These are phyloP conservation scores for Bisporella sp. DNA, from an alignment of 2,329 filamentous ascomycete genomes.

Conservation along the genomic window DNA sequence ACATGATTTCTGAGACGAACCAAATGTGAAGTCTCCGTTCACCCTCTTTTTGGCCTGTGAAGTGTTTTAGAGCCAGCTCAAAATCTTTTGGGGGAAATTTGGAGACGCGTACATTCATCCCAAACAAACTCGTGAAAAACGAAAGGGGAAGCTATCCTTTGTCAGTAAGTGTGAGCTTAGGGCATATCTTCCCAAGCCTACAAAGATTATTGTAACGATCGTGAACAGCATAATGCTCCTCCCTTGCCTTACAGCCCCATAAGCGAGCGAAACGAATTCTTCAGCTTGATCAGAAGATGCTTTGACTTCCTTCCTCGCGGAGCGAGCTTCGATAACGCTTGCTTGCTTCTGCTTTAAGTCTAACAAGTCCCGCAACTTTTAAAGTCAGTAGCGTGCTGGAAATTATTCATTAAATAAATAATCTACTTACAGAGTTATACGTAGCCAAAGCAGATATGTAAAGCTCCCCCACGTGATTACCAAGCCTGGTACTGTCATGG, in stretches of 20 bases:
- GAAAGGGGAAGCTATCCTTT: neutral
- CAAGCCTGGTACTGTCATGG: conserved; percentile 2
- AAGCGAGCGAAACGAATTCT: neutral
- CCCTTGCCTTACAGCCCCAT: conserved; percentile 2
- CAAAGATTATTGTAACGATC: neutral
- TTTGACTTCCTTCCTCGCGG: conserved; percentile 2
- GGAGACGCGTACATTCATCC: neutral
- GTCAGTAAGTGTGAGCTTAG: neutral
- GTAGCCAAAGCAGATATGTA: neutral
- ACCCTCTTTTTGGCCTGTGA: neutral
- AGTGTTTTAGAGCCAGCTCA: neutral
- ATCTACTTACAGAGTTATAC: neutral
- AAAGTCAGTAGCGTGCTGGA: neutral
- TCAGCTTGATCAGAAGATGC: conserved; percentile 2
- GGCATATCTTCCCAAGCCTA: neutral
- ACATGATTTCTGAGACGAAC: neutral
- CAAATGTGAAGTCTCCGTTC: neutral
- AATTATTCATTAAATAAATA: no score
- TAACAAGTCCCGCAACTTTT: conserved; percentile 1
- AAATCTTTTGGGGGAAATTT: neutral
- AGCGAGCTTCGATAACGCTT: conserved; percentile 3
- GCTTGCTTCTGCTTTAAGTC: conserved; percentile 6
- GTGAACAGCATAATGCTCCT: conserved; percentile 3
- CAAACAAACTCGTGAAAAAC: neutral
- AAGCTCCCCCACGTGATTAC: conserved; percentile 1